These are phyloP conservation scores for Debaryomyces nepalensis DNA, from an alignment of 1,139 yeast genomes.

Conservation along the genomic window DNA sequence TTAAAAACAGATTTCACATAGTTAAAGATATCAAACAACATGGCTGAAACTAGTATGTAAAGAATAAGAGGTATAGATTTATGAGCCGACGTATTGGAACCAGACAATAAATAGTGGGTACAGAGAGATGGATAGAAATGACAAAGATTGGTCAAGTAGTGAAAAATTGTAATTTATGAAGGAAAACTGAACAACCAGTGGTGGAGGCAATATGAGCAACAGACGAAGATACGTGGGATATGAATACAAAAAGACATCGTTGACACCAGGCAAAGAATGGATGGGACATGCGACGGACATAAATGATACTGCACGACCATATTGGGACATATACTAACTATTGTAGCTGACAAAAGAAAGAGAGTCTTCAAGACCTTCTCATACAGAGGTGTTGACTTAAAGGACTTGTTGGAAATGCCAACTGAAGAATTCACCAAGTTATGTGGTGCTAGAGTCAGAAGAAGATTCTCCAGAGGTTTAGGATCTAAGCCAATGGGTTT, in stretches of 20 bases:
- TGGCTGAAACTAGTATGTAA: constrained; percentile 55
- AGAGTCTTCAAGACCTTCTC: constrained; percentile 96
- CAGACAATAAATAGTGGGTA: too few species aligned
- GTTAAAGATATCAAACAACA: constrained; percentile 27
- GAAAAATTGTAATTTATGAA: not conserved
- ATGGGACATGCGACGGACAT: constrained; percentile 8
- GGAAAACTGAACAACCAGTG: not conserved
- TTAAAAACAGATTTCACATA: constrained; percentile 9
- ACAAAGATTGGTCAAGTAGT: not conserved
- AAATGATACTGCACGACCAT: not conserved
- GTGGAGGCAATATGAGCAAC: not conserved
- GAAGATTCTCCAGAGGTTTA: constrained; percentile 98
- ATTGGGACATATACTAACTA: constrained; percentile 33
- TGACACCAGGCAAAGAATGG: too few species aligned
- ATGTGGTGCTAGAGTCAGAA: constrained; percentile 98
- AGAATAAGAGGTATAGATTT: not conserved
- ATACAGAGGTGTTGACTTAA: constrained; percentile 98
- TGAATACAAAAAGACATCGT: too few species aligned
- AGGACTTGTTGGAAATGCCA: constrained; percentile 90
- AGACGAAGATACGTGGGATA: not conserved
- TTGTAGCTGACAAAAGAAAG: constrained; percentile 74
- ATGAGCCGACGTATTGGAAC: constrained; percentile 1
- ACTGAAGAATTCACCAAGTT: constrained; percentile 97
- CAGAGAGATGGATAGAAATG: not conserved
- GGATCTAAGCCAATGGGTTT: constrained; percentile 96